phyloP scores from a whole-genome alignment of 2,329 filamentous ascomycete species.

The Diplodia intermedia region DNA sequence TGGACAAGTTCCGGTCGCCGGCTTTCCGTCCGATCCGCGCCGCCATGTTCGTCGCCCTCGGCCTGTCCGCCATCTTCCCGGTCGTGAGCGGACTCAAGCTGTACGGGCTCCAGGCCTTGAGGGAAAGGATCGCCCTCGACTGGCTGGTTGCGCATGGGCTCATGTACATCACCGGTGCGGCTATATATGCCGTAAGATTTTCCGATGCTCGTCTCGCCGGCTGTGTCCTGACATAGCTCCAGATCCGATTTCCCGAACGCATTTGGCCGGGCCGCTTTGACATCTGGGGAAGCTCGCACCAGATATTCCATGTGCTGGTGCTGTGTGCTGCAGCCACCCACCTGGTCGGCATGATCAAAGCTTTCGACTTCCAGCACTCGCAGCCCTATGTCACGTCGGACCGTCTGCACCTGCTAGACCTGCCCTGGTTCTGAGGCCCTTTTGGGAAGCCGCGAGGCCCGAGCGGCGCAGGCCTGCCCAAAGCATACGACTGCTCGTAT shows the following conservation, averaged over 20 bases:
- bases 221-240: constrained; percentile 30
- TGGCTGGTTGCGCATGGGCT: constrained; percentile 82
- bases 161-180: constrained; percentile 85
- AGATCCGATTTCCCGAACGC: constrained; percentile 83
- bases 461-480: neutral
- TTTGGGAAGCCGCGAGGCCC: neutral
- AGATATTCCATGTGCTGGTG: constrained; percentile 93
- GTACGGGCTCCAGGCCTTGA: constrained; percentile 71
- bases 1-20: constrained; percentile 84
- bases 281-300: constrained; percentile 91
- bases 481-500: neutral
- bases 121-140: constrained; percentile 76
- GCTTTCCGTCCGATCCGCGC: constrained; percentile 84
- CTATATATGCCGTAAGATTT: constrained; percentile 77
- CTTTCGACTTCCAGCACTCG: constrained; percentile 84
- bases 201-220: neutral
- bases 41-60: constrained; percentile 87
- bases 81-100: constrained; percentile 75
- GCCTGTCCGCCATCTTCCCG: constrained; percentile 81
- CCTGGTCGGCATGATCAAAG: constrained; percentile 78
- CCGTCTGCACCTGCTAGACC: constrained; percentile 15
- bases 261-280: constrained; percentile 80
- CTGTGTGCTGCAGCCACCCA: constrained; percentile 82
- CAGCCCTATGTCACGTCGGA: constrained; percentile 32
- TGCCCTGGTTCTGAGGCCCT: constrained; percentile 12